A percentile compares a stretch with the other conserved stretches of the same genome.
These are phyloP conservation scores for Fomes fomentarius DNA, from an alignment of 1,284 basidiomycete genomes.

Conservation along the genomic window DNA sequence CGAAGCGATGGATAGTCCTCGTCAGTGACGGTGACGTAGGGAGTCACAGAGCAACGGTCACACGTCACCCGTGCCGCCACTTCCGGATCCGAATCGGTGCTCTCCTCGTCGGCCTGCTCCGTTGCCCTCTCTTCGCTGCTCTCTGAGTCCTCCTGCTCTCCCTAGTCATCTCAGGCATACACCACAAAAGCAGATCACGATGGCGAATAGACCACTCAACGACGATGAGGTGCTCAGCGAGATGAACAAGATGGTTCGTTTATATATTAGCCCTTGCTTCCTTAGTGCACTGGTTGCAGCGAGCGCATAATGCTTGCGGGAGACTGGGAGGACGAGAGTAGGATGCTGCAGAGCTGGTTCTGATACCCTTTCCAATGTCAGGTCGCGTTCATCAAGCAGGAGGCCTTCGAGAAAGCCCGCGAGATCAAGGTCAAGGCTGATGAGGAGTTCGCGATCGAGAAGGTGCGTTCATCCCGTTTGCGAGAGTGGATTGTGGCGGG, in stretches of 20 bases:
- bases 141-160: not conserved
- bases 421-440: constrained; percentile 97
- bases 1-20: too few species aligned
- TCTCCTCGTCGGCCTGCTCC: constrained; percentile 1
- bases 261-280: too few species aligned
- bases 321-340: too few species aligned
- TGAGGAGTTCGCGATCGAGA: constrained; percentile 97
- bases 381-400: constrained; percentile 97
- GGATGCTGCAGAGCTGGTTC: constrained; percentile 8
- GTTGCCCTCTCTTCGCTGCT: not conserved
- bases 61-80: constrained; percentile 1
- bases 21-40: constrained; percentile 10
- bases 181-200: constrained; percentile 30
- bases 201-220: constrained; percentile 77
- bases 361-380: constrained; percentile 36
- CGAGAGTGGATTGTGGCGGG: not conserved
- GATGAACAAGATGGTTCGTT: constrained; percentile 97
- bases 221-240: constrained; percentile 96
- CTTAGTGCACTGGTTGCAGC: too few species aligned
- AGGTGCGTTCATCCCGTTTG: constrained; percentile 53
- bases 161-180: not conserved
- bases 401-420: constrained; percentile 94
- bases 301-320: too few species aligned
- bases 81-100: constrained; percentile 10
- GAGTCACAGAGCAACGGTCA: constrained; percentile 2